phyloP scores from a whole-genome alignment of 1,284 basidiomycete genomes.

The Microbotryum scabiosae region DNA sequence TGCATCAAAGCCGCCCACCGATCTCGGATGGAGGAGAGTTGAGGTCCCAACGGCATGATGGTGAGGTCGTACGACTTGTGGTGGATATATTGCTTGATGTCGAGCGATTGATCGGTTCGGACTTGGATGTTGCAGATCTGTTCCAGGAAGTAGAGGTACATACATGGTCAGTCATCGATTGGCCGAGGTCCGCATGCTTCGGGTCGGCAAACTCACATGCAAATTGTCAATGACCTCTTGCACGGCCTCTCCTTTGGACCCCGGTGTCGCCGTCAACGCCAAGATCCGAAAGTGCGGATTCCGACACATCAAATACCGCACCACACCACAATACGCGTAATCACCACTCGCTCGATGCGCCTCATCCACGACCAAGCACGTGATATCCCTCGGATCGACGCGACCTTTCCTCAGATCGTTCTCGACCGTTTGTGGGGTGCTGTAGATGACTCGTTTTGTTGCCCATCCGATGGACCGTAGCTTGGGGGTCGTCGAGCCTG shows the following conservation, averaged over 20 bases:
- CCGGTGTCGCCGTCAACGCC: slow-evolving; percentile 92
- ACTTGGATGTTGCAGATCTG: slow-evolving; percentile 89
- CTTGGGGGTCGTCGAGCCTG: slow-evolving; percentile 55
- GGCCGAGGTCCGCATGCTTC: neutral
- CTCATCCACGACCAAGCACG: slow-evolving; percentile 84
- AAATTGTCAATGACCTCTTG: slow-evolving; percentile 86
- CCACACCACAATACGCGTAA: slow-evolving; percentile 80
- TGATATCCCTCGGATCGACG: slow-evolving; percentile 68
- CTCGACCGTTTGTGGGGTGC: slow-evolving; percentile 92
- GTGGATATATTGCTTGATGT: slow-evolving; percentile 78
- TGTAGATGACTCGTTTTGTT: slow-evolving; percentile 87
- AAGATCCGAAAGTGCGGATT: slow-evolving; percentile 90
- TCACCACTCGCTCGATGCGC: slow-evolving; percentile 90
- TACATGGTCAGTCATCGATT: no score
- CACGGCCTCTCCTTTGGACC: slow-evolving; percentile 72
- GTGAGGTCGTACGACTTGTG: slow-evolving; percentile 52
- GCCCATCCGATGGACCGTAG: slow-evolving; percentile 50
- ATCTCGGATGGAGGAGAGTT: slow-evolving; percentile 34
- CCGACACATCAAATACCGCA: slow-evolving; percentile 82
- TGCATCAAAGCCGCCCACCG: slow-evolving; percentile 39
- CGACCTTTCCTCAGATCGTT: slow-evolving; percentile 71
- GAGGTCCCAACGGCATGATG: slow-evolving; percentile 32
- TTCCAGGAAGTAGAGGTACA: no score
- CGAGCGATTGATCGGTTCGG: slow-evolving; percentile 80
- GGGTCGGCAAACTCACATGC: slow-evolving; percentile 47